A percentile compares a stretch with the other conserved stretches of the same genome.
phyloP scores from a whole-genome alignment of 73 alveolate genomes.

The Paramecium octaurelia region DNA sequence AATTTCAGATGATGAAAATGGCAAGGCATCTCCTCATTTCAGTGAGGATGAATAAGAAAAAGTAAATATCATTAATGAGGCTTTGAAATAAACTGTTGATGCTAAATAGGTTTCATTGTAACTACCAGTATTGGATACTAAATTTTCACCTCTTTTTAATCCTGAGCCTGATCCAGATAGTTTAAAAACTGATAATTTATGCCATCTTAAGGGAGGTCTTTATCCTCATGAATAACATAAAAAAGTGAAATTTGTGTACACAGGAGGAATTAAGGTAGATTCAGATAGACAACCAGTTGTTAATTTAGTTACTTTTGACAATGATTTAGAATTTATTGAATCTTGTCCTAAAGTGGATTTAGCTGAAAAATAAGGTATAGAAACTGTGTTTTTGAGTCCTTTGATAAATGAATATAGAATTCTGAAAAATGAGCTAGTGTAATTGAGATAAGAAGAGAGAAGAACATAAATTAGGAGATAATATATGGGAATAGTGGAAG shows the following conservation, averaged over 20 bases:
- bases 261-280: neutral
- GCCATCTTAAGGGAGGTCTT: neutral
- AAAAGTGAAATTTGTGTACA: neutral
- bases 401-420: neutral
- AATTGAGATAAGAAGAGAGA: neutral
- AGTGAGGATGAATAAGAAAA: conserved; percentile 24
- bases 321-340: neutral
- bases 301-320: conserved; percentile 16
- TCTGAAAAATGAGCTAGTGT: neutral
- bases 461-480: neutral
- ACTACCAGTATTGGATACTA: neutral
- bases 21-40: neutral
- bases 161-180: conserved; percentile 33
- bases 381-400: neutral
- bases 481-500: conserved; percentile 29
- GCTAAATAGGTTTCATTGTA: neutral
- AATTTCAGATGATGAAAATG: conserved; percentile 27
- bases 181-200: neutral
- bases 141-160: conserved; percentile 13
- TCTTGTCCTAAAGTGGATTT: conserved; percentile 7
- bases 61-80: neutral
- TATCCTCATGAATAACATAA: neutral
- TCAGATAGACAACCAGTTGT: neutral
- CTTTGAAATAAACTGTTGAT: neutral
- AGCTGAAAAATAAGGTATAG: neutral